Percentiles rank a stretch among this genome's conserved stretches.
Conservation (phyloP, 1,284 basidiomycete genomes). For the Puccinia hordei region DNA sequence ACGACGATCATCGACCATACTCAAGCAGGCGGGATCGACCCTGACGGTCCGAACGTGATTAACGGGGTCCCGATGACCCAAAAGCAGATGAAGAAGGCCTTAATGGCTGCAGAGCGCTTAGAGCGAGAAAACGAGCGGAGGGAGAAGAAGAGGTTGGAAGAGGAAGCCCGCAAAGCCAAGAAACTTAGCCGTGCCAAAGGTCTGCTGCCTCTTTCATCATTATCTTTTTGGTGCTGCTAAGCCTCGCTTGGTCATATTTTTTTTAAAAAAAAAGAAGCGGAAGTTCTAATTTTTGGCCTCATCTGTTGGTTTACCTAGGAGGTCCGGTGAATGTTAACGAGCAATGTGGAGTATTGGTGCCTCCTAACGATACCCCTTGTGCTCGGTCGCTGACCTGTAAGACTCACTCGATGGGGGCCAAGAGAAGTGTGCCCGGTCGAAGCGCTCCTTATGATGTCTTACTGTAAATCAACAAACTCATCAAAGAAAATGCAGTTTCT, state of each 20-base stretch:
- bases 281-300: background rate
- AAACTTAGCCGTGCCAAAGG: constrained; percentile 39
- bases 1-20: constrained; percentile 43
- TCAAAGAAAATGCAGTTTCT: background rate
- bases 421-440: constrained; percentile 85
- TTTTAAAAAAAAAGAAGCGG: background rate
- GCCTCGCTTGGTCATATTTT: background rate
- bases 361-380: constrained; percentile 89
- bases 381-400: constrained; percentile 98
- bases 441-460: constrained; percentile 83
- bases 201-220: background rate
- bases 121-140: constrained; percentile 39
- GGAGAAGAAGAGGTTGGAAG: constrained; percentile 37
- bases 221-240: background rate
- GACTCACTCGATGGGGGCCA: constrained; percentile 95
- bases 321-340: constrained; percentile 84
- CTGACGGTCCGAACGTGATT: background rate
- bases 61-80: constrained; percentile 14
- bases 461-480: constrained; percentile 59
- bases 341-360: constrained; percentile 90
- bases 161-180: constrained; percentile 43
- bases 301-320: background rate
- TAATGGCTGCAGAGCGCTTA: constrained; percentile 5
- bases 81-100: constrained; percentile 35
- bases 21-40: background rate